phyloP scores from a whole-genome alignment of 208 protist genomes.

The Zelonia costaricensis region DNA sequence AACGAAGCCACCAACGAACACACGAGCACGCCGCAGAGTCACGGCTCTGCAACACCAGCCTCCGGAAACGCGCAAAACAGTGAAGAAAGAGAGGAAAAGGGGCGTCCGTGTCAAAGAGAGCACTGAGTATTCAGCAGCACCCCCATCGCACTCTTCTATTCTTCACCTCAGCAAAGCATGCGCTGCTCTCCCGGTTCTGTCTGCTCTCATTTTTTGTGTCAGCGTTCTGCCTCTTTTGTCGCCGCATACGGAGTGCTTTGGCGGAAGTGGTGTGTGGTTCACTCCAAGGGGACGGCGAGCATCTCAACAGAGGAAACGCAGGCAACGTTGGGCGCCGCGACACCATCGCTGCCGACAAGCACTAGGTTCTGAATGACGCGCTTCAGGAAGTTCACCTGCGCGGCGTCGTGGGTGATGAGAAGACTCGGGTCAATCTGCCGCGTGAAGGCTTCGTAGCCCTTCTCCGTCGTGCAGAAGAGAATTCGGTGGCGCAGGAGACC shows the following conservation, averaged over 20 bases:
- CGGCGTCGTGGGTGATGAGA: constrained; percentile 56
- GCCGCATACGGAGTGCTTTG: too few species aligned
- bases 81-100: too few species aligned
- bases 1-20: too few species aligned
- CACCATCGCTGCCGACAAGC: constrained; percentile 36
- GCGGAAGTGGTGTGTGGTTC: too few species aligned
- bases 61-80: too few species aligned
- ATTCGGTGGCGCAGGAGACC: constrained; percentile 71
- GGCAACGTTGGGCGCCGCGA: constrained; percentile 37
- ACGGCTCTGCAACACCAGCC: too few species aligned
- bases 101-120: too few species aligned
- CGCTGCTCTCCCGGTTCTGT: too few species aligned
- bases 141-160: too few species aligned
- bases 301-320: constrained; percentile 24
- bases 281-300: constrained; percentile 19
- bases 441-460: constrained; percentile 85
- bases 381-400: constrained; percentile 61
- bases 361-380: constrained; percentile 68
- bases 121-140: too few species aligned
- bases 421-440: constrained; percentile 78
- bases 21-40: too few species aligned
- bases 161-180: too few species aligned
- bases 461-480: constrained; percentile 80
- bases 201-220: not conserved
- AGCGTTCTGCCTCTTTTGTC: not conserved